Base-by-base conservation (phyloP, 202 grass and related monocot species). In the Carex arenaria region DNA sequence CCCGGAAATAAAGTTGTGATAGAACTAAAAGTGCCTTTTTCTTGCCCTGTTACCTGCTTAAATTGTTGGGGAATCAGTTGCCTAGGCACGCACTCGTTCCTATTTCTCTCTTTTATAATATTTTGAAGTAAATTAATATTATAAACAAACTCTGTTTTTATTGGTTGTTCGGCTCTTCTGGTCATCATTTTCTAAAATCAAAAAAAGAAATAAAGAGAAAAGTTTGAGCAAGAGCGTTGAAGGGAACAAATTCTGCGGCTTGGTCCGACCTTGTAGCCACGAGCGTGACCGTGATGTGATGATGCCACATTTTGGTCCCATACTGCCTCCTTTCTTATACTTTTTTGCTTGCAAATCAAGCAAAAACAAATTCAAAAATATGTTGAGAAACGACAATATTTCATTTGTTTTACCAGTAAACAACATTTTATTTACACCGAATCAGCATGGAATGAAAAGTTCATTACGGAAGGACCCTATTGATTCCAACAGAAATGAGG, bases 261-360 rank as follows among this genome's bases (percentile, higher is more conserved):
- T 17, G 72, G 23, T 75, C 71, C 12, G 23, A 7, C 23, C 45
- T 4, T 74, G 70, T 73, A 45, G 1, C 43, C 19, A 53, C 20
- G 45, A 54, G 47, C 71, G 47, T 75, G 72, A 55, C 47, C 11
- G 2, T 54, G 12, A 55, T 17, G 12, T 15, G 9, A 75, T 75
- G 23, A 55, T 75, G 49, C 26, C 49, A 55, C 30, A 32, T 75
- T 55, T 75, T 75, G 72, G 72, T 75, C 72, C 49, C 72, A 23
- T 74, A 10, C 43, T 52, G 3, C 12, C 34, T 45, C 0, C 32
- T 42, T 53, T 54, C 4, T 75, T 31, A 15, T 32, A 13, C 15
- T 23, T 51, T 51, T 30, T 73, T 52, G 17, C 45, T 73, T 75
- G 4, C 8, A 55, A 54, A 54, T 75, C 22, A 75, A 55, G 71